Evolutionary conservation across 2,329 filamentous ascomycete genomes (phyloP).

Genomic region (Aspergillus pseudoglaucus): DNA sequence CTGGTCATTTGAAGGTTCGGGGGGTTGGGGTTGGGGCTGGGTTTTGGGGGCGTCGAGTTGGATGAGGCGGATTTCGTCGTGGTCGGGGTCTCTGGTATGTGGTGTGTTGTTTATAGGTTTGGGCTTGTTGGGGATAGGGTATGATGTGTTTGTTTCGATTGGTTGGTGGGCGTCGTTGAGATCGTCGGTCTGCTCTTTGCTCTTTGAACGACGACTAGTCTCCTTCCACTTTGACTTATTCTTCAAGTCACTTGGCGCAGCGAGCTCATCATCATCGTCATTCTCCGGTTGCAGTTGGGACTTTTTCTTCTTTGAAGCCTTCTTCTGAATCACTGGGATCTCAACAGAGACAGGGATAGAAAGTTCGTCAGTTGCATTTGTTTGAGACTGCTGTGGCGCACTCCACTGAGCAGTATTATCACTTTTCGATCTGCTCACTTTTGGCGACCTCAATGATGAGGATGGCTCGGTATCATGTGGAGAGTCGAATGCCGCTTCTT

Average conservation of each 20-base stretch:
- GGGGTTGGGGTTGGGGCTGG: not conserved
- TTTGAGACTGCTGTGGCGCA: constrained; percentile 3
- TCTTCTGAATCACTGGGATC: constrained; percentile 19
- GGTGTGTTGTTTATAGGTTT: not conserved
- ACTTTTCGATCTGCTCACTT: constrained; percentile 17
- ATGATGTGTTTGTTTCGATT: not conserved
- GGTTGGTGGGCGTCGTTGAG: not conserved
- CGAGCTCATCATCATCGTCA: constrained; percentile 25
- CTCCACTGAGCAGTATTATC: constrained; percentile 11
- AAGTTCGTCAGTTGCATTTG: constrained; percentile 22
- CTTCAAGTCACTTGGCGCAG: constrained; percentile 7
- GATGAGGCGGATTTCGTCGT: not conserved
- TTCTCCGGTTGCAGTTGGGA: constrained; percentile 12
- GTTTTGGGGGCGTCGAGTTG: not conserved
- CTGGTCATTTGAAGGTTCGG: not conserved
- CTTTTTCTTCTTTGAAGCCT: constrained; percentile 24
- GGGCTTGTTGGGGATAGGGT: not conserved
- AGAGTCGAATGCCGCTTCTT: constrained; percentile 19
- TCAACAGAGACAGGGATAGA: constrained; percentile 19
- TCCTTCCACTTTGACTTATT: constrained; percentile 12
- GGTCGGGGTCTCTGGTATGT: not conserved
- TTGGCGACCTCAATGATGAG: constrained; percentile 27
- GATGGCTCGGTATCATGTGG: constrained; percentile 37
- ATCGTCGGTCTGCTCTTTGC: constrained; percentile 4
- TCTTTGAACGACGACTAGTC: constrained; percentile 14